Evolutionary conservation across 257 asterid genomes (phyloP).

Genomic region (Solanum pimpinellifolium): DNA sequence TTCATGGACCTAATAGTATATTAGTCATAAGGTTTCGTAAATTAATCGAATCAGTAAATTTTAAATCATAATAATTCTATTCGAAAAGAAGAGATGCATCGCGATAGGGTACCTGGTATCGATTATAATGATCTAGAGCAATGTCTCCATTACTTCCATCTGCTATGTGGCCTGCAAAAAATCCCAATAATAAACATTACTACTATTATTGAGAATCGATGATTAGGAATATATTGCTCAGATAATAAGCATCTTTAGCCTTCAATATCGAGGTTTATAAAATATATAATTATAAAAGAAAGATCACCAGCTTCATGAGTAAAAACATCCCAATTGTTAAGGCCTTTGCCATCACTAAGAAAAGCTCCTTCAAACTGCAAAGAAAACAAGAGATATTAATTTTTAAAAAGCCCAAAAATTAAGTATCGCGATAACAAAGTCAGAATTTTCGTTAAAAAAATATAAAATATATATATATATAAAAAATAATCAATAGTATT

Average conservation of each 20-base stretch:
- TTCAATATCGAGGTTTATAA: background rate
- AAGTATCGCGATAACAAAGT: background rate
- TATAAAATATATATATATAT: too few species aligned
- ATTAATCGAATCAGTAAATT: background rate
- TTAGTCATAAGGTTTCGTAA: background rate
- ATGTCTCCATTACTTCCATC: conserved; percentile 38
- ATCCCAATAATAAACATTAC: background rate
- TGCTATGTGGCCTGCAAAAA: conserved; percentile 17
- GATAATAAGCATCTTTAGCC: too few species aligned
- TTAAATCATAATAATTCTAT: background rate
- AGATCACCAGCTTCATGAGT: conserved; percentile 17
- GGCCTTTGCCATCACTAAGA: conserved; percentile 27
- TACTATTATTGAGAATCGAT: too few species aligned
- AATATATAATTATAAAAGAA: background rate
- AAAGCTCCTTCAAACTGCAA: conserved; percentile 39
- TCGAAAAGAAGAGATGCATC: background rate
- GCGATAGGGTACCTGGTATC: conserved; percentile 17
- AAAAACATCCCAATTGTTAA: conserved; percentile 31
- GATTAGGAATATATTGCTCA: too few species aligned
- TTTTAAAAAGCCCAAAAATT: too few species aligned
- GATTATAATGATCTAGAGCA: conserved; percentile 34
- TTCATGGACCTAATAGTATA: background rate
- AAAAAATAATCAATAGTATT: too few species aligned
- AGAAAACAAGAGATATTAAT: background rate
- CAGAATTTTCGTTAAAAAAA: background rate